phyloP scores from a whole-genome alignment of 176 grass and related monocot genomes.

The Ampelocalamus luodianensis region DNA sequence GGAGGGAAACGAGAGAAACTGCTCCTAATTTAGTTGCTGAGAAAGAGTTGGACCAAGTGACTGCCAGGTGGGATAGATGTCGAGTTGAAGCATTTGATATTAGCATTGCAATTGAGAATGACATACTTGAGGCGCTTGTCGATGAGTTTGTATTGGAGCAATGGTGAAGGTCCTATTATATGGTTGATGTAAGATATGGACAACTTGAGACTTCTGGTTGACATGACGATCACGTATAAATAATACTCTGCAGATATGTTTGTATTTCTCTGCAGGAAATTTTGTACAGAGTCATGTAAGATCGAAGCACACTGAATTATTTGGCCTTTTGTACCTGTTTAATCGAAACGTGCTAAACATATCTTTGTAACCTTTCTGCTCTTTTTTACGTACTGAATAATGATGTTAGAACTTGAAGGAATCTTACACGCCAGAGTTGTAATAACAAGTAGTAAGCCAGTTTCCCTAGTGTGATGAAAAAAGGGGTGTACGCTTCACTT shows the following conservation, averaged over 20 bases:
- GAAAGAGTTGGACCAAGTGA: slow-evolving; percentile 59
- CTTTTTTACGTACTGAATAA: neutral
- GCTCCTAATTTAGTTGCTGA: slow-evolving; percentile 38
- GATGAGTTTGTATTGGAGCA: slow-evolving; percentile 61
- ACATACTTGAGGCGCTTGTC: slow-evolving; percentile 67
- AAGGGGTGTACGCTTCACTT: neutral
- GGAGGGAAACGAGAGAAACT: slow-evolving; percentile 52
- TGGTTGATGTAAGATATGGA: slow-evolving; percentile 6
- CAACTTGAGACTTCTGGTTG: neutral
- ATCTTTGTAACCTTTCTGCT: neutral
- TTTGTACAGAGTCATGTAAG: slow-evolving; percentile 49
- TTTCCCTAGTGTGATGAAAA: neutral
- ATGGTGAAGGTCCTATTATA: neutral
- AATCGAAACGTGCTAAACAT: slow-evolving; percentile 32
- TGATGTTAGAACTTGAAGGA: neutral
- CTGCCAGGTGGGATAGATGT: slow-evolving; percentile 38
- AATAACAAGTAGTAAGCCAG: neutral
- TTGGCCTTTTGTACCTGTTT: slow-evolving; percentile 15
- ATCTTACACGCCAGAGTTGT: neutral
- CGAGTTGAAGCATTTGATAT: slow-evolving; percentile 62
- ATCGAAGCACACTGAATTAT: neutral
- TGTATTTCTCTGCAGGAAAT: slow-evolving; percentile 17
- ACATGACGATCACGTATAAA: slow-evolving; percentile 16
- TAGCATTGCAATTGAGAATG: slow-evolving; percentile 61
- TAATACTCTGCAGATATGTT: slow-evolving; percentile 47